phyloP scores from a whole-genome alignment of 345 rosid species.

The Eucalyptus shirleyi region DNA sequence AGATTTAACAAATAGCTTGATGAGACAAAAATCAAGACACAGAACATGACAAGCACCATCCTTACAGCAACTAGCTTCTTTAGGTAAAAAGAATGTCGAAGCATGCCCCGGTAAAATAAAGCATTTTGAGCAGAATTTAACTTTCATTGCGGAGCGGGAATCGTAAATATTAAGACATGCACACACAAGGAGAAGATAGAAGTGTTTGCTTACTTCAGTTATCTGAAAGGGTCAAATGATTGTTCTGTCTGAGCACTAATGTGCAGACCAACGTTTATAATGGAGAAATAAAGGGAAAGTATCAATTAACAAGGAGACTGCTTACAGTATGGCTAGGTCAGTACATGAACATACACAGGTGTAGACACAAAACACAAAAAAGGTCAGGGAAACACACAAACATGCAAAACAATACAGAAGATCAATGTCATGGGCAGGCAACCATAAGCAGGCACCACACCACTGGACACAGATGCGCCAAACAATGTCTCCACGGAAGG shows the following conservation, averaged over 20 bases:
- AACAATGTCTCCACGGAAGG: neutral
- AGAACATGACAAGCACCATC: neutral
- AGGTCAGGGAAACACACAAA: neutral
- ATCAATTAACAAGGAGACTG: neutral
- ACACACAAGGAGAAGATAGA: neutral
- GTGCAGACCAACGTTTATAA: neutral
- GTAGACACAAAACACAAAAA: neutral
- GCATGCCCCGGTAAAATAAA: neutral
- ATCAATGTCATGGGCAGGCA: neutral
- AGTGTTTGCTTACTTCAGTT: neutral
- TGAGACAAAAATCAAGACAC: neutral
- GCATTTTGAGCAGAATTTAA: neutral
- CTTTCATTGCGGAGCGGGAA: neutral
- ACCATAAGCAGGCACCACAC: neutral
- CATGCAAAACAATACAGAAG: neutral
- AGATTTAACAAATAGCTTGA: neutral
- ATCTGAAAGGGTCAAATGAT: neutral
- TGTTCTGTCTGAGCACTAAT: neutral
- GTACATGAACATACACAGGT: neutral
- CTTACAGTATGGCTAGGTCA: neutral
- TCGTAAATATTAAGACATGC: neutral
- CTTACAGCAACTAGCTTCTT: neutral
- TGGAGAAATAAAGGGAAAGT: neutral
- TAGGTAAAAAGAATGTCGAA: neutral
- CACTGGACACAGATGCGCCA: neutral